These are phyloP conservation scores for Anisodus tanguticus DNA, from an alignment of 257 asterid genomes.

Conservation along the genomic window DNA sequence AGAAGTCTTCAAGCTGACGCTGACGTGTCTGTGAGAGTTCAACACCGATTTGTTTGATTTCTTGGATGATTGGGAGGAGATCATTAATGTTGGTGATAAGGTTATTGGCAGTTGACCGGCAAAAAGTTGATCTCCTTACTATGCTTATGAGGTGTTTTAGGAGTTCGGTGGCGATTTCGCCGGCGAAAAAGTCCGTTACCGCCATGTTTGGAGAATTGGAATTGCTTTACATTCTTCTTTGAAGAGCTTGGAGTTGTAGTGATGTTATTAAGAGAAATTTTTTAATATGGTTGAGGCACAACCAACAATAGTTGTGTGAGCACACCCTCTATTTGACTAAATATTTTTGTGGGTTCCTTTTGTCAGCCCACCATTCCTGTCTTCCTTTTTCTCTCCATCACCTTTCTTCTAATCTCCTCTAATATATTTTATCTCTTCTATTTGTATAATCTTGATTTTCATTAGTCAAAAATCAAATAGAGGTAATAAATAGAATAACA, in stretches of 20 bases:
- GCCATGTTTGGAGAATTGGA: conserved; percentile 54
- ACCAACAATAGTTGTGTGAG: no score
- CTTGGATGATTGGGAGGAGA: conserved; percentile 76
- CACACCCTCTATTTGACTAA: no score
- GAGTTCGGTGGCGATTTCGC: conserved; percentile 87
- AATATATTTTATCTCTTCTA: no score
- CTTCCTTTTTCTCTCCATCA: no score
- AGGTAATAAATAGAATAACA: no score
- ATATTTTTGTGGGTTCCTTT: no score
- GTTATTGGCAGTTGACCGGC: conserved; percentile 74
- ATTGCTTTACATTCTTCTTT: not conserved
- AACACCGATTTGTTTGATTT: conserved; percentile 74
- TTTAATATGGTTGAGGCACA: no score
- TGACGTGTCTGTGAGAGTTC: conserved; percentile 87
- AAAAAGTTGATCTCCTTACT: conserved; percentile 56
- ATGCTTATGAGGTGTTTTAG: conserved; percentile 64
- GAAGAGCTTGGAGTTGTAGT: not conserved
- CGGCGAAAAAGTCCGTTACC: conserved; percentile 83
- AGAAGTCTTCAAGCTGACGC: conserved; percentile 72
- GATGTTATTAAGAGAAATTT: not conserved
- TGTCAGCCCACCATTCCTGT: no score
- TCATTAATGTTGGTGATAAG: conserved; percentile 53
- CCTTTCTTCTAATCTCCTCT: no score
- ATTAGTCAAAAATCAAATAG: no score
- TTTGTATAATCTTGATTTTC: no score